These are phyloP conservation scores for Dactylis glomerata DNA, from an alignment of 176 grass and related monocot species.

Conservation along the genomic window DNA sequence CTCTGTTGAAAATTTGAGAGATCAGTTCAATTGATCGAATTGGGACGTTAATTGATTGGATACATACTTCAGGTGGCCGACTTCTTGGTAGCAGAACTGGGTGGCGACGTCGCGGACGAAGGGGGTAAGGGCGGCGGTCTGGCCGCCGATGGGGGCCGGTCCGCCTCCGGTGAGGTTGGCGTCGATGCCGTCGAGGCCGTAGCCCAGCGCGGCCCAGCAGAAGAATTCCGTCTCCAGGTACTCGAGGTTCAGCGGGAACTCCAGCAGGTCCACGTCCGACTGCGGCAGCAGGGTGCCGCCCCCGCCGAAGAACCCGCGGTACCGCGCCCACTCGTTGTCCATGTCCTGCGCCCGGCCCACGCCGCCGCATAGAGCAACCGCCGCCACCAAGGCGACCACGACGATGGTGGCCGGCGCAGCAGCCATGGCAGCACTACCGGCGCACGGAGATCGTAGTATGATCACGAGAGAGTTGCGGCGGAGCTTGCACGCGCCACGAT, in stretches of 20 bases:
- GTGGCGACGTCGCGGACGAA: constrained; percentile 51
- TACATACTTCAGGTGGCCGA: constrained; percentile 80
- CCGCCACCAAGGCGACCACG: neutral
- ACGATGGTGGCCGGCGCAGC: neutral
- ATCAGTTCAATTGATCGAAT: neutral
- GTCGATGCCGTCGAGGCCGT: constrained; percentile 62
- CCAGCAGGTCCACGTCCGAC: constrained; percentile 67
- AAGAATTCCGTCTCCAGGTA: constrained; percentile 89
- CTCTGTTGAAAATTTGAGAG: neutral
- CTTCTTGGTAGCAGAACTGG: constrained; percentile 95
- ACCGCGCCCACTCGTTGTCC: constrained; percentile 45
- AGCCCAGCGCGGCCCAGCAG: constrained; percentile 62
- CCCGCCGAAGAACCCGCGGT: constrained; percentile 28
- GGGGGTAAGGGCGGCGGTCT: constrained; percentile 47
- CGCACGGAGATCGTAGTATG: neutral
- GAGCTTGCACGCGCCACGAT: neutral
- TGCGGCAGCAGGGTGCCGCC: constrained; percentile 31
- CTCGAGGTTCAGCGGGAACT: constrained; percentile 91
- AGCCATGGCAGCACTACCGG: neutral
- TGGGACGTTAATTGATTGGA: neutral
- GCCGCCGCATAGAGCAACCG: constrained; percentile 5
- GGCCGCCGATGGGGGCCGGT: constrained; percentile 56
- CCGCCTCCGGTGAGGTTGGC: constrained; percentile 59
- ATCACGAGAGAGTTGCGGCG: neutral
- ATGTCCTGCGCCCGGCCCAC: constrained; percentile 34